Evolutionary conservation across 148 eudicot genomes (phyloP).

Genomic region (Pharnaceum exiguum): DNA sequence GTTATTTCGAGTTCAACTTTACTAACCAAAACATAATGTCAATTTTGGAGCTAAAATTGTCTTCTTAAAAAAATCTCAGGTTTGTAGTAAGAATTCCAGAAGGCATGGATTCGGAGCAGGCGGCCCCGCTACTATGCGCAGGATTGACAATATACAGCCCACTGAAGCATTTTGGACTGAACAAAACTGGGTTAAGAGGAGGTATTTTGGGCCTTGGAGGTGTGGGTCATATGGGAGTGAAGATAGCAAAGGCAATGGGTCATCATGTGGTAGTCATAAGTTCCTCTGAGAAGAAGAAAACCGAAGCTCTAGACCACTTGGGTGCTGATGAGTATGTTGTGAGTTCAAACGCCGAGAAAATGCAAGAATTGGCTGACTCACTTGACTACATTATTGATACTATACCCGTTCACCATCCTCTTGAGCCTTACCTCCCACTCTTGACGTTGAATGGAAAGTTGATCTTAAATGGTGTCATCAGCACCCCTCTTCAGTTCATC

Average conservation of each 20-base stretch:
- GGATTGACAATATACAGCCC: conserved; percentile 96
- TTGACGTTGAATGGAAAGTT: conserved; percentile 56
- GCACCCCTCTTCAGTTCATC: conserved; percentile 65
- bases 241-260: conserved; percentile 92
- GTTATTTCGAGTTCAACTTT: neutral
- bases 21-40: neutral
- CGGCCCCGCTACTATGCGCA: conserved; percentile 90
- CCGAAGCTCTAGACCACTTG: conserved; percentile 71
- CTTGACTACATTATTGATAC: conserved; percentile 75
- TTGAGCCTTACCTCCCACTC: conserved; percentile 65
- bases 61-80: too few relatives aligned
- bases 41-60: too few relatives aligned
- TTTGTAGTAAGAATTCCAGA: conserved; percentile 88
- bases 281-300: conserved; percentile 77
- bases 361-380: conserved; percentile 17
- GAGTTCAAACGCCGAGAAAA: conserved; percentile 14
- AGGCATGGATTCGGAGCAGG: conserved; percentile 85
- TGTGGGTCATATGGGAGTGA: conserved; percentile 97
- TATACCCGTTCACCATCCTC: conserved; percentile 68
- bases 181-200: conserved; percentile 62
- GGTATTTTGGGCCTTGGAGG: conserved; percentile 94
- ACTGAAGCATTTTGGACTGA: conserved; percentile 69
- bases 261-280: conserved; percentile 87
- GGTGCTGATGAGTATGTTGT: conserved; percentile 83
- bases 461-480: conserved; percentile 73